Conservation (phyloP, 495 filamentous ascomycete species). For the Immersiella caudata region DNA sequence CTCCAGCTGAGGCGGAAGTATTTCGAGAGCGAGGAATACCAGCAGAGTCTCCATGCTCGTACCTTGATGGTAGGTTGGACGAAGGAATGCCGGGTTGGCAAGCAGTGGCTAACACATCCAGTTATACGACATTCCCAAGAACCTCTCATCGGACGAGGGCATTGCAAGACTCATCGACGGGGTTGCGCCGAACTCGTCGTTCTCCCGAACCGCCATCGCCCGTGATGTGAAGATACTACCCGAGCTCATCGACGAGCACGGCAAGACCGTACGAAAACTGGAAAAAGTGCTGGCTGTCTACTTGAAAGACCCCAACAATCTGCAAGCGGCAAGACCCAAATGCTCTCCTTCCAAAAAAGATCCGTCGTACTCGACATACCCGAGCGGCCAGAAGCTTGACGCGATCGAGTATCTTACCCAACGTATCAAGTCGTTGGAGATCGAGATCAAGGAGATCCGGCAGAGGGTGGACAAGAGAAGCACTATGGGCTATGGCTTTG, state of each 20-base stretch:
- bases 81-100: background rate
- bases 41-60: conserved; percentile 82
- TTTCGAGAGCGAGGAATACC: conserved; percentile 86
- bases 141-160: conserved; percentile 78
- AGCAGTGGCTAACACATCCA: conserved; percentile 37
- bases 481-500: conserved; percentile 89
- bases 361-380: conserved; percentile 56
- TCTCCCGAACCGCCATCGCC: conserved; percentile 80
- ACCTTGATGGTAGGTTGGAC: conserved; percentile 73
- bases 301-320: conserved; percentile 78
- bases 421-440: conserved; percentile 79
- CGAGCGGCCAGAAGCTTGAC: conserved; percentile 76
- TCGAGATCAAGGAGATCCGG: conserved; percentile 80
- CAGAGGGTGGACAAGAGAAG: conserved; percentile 81
- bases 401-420: conserved; percentile 91
- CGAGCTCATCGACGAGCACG: conserved; percentile 79
- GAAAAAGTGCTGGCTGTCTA: conserved; percentile 87
- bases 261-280: conserved; percentile 74
- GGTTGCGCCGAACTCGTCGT: conserved; percentile 71
- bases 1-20: conserved; percentile 71
- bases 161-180: conserved; percentile 77
- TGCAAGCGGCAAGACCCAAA: conserved; percentile 76
- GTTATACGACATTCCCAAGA: conserved; percentile 82
- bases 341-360: conserved; percentile 78
- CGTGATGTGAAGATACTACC: conserved; percentile 91